Percentiles rank a stretch among this genome's conserved stretches.
These are phyloP conservation scores for Oemleria cerasiformis DNA, from an alignment of 306 rosid genomes.

Conservation along the genomic window DNA sequence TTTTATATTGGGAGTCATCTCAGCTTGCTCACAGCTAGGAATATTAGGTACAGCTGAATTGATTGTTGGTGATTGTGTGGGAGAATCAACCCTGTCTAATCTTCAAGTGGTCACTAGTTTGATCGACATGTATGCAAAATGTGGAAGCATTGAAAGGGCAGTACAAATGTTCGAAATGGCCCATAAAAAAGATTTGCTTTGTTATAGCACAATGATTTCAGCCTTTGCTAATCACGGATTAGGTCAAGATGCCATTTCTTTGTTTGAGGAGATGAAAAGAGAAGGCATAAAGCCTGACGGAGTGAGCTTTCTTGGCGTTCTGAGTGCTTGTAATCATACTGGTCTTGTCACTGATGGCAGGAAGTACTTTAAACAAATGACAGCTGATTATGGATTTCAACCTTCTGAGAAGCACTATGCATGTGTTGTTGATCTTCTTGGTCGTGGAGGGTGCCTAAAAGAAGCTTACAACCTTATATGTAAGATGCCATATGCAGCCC, in stretches of 20 bases:
- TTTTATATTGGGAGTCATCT: conserved; percentile 16
- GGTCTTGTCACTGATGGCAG: conserved; percentile 10
- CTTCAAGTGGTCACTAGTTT: conserved; percentile 11
- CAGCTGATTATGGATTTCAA: conserved; percentile 4
- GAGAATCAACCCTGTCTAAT: conserved; percentile 2
- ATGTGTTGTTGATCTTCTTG: conserved; percentile 17
- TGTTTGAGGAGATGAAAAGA: conserved; percentile 14
- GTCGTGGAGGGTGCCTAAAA: conserved; percentile 3
- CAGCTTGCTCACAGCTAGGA: conserved; percentile 18
- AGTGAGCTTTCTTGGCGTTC: conserved; percentile 1
- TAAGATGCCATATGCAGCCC: conserved; percentile 14
- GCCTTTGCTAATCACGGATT: conserved; percentile 16
- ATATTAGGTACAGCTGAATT: conserved; percentile 7
- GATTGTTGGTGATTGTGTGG: background rate
- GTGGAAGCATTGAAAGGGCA: conserved; percentile 10
- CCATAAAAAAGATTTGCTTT: conserved; percentile 7
- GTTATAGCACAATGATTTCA: conserved; percentile 16
- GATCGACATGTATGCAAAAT: conserved; percentile 16
- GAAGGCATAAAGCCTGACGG: conserved; percentile 7
- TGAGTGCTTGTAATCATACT: conserved; percentile 18
- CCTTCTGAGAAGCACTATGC: conserved; percentile 13
- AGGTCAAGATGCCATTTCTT: conserved; percentile 13
- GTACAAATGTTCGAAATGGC: background rate
- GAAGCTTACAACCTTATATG: conserved; percentile 5
- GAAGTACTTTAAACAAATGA: conserved; percentile 12